Base-by-base conservation (phyloP, 352 stramenopile species). In the Phytophthora palmivora region DNA sequence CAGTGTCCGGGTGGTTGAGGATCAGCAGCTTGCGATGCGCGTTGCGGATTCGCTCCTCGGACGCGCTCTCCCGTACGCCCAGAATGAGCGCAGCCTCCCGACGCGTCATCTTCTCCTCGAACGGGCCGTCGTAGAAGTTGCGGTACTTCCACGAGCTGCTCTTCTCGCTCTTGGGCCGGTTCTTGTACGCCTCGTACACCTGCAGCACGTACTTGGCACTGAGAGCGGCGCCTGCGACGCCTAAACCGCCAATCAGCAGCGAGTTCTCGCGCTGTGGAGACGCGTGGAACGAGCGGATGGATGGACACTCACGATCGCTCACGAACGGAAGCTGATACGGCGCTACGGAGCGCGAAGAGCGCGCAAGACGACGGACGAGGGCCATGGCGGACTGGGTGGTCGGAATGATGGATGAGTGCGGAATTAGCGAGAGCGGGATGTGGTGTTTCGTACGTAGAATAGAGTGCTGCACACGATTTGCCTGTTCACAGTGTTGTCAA, bases 1-100 rank as follows among this genome's bases (percentile, higher is more conserved):
- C 98, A 44, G 95, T 99, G 87, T 99, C 98, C 18, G 98, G 98
- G 82, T 99, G 98, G 81, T 99, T 99, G 48, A 99, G 78, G 65
- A 99, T 97, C 19, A 99, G 73, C 33, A 99, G 82, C 72, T 98
- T 98, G 32, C 97, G 90, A 81, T 99, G 97, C 22, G 97, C 97
- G 56, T 99, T 98, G 71, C 98, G 98, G 60, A 99, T 98, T 49
- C 97, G 89, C 76, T 99, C 91, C 34, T 88, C 61, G 0, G 88
- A 95, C 33, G 95, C 94, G 54, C 88, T 98, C 79, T 99, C 97
- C n/a, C 91, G 82, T 34, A 99, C 97, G 44, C 98, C 98, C 26
- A 99, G 75, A 74, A 99, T 99, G 33, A 99, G 79, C 16, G 97
- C 97, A n/a, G 98, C 98, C 77, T 99, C 98, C 28, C 97, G 87